These are phyloP conservation scores for Trypanosoma lewisi DNA, from an alignment of 208 protist species.

Conservation along the genomic window DNA sequence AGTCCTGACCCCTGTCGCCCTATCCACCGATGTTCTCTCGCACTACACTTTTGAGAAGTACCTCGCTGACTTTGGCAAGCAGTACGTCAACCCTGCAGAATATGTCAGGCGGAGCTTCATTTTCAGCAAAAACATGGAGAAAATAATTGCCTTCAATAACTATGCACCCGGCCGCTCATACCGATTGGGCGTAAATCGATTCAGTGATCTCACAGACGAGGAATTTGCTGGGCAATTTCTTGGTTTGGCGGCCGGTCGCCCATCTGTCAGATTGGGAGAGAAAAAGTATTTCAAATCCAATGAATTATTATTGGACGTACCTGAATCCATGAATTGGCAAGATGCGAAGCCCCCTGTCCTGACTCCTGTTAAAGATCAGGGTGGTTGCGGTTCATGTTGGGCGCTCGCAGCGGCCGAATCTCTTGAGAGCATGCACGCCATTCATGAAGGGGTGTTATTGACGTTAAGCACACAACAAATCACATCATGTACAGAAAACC, in stretches of 20 bases:
- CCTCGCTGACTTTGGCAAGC: constrained; percentile 35
- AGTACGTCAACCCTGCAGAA: constrained; percentile 33
- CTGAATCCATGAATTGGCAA: constrained; percentile 24
- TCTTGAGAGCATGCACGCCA: constrained; percentile 76
- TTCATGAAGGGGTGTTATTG: constrained; percentile 56
- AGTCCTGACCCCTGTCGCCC: background rate
- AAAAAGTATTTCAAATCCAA: constrained; percentile 1
- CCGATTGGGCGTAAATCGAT: constrained; percentile 37
- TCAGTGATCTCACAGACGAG: constrained; percentile 47
- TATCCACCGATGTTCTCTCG: background rate
- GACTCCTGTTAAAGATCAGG: constrained; percentile 76
- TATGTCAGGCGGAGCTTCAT: constrained; percentile 33
- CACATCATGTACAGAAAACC: constrained; percentile 86
- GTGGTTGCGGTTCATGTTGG: constrained; percentile 80
- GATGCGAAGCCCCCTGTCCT: constrained; percentile 42
- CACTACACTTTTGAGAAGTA: constrained; percentile 36
- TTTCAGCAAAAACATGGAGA: constrained; percentile 29
- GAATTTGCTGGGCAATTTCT: constrained; percentile 32
- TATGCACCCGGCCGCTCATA: constrained; percentile 15
- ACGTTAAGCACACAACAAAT: constrained; percentile 91
- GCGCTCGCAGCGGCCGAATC: constrained; percentile 52
- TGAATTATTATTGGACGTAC: background rate
- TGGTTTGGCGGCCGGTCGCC: background rate
- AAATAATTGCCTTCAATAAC: constrained; percentile 38
- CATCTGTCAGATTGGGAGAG: background rate